Conservation (phyloP, 805 yeast species). For the Lipomyces mesembrius region DNA sequence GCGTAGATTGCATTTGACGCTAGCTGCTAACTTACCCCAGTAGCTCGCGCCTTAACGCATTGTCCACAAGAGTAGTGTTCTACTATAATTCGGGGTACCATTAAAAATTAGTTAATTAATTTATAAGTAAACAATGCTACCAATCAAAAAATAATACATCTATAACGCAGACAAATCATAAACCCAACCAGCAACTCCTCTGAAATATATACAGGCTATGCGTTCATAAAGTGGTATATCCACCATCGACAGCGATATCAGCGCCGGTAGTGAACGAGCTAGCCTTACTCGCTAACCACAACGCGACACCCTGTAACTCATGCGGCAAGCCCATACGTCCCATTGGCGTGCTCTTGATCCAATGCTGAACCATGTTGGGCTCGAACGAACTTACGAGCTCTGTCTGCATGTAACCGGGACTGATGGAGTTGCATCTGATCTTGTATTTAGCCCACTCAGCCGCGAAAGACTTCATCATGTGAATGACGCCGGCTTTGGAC, state of each 20-base stretch:
- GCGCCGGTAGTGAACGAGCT: conserved; percentile 83
- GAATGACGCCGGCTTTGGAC: conserved; percentile 72
- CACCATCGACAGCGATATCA: conserved; percentile 83
- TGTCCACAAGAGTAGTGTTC: no score
- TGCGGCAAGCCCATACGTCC: conserved; percentile 84
- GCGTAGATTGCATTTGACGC: no score
- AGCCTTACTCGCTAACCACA: conserved; percentile 76
- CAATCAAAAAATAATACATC: not conserved
- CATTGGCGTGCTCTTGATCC: conserved; percentile 45
- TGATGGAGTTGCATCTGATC: conserved; percentile 67
- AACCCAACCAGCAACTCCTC: conserved; percentile 8
- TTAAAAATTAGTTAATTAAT: no score
- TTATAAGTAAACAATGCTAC: not conserved
- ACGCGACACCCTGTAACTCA: conserved; percentile 76
- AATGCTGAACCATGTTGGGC: conserved; percentile 64
- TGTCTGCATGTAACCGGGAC: conserved; percentile 72
- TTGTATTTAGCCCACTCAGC: conserved; percentile 73
- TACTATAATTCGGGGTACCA: no score
- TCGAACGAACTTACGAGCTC: conserved; percentile 56
- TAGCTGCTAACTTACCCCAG: no score
- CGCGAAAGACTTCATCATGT: conserved; percentile 65
- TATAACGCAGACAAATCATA: not conserved
- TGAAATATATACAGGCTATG: not conserved
- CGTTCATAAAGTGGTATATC: conserved; percentile 77
- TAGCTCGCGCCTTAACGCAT: no score